phyloP scores from a whole-genome alignment of 352 stramenopile genomes.

The Globisporangium nagaii region DNA sequence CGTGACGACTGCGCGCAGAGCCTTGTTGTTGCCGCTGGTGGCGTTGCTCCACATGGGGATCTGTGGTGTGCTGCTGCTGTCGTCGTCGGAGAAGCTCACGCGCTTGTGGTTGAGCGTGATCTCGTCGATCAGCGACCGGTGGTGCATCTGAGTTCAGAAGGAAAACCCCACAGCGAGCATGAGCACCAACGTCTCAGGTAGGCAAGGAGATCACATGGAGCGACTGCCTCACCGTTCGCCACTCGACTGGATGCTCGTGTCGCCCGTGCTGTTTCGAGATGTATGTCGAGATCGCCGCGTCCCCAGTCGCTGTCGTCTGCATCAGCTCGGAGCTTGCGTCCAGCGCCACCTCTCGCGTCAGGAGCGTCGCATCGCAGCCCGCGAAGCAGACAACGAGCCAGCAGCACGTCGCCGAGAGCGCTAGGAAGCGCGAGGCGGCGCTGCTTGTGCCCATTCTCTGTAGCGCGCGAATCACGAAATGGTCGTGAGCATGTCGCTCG shows the following conservation, averaged over 20 bases:
- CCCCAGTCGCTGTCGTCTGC: not conserved
- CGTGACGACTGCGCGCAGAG: not conserved
- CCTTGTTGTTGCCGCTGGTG: not conserved
- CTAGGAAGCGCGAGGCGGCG: no score
- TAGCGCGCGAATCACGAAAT: no score
- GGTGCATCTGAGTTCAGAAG: not conserved
- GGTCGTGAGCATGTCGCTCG: no score
- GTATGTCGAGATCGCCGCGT: not conserved
- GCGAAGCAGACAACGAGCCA: not conserved
- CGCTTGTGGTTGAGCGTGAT: slow-evolving; percentile 6
- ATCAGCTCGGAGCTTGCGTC: not conserved
- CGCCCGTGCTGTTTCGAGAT: not conserved
- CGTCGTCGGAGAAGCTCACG: not conserved
- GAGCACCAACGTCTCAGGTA: not conserved
- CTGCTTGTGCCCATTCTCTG: no score
- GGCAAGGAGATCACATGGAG: not conserved
- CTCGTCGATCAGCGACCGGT: slow-evolving; percentile 3
- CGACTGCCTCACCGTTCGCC: not conserved
- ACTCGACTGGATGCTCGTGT: not conserved
- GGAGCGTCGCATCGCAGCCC: not conserved
- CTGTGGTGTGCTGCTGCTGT: not conserved
- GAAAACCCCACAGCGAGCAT: not conserved
- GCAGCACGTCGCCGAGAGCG: not conserved
- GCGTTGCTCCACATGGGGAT: slow-evolving; percentile 3
- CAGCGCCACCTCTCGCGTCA: not conserved